Evolutionary conservation across 2,329 filamentous ascomycete genomes (phyloP), one percentile per base, ranked within the genome.

Genomic region (Cladophialophora yegresii): DNA sequence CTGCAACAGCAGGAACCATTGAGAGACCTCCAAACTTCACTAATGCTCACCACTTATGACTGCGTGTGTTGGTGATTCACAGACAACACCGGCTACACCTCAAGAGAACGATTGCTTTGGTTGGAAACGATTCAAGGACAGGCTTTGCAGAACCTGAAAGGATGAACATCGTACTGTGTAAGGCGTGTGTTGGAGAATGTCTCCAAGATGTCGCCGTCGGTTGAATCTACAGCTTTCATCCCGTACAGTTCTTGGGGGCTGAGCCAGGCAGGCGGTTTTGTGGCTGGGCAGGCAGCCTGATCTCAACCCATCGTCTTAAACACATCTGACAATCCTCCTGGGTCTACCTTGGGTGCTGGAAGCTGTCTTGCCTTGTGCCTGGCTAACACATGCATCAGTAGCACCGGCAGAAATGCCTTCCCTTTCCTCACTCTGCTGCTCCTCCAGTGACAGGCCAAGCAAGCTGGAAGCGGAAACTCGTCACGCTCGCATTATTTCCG

Each of bases 401-500:
- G 28, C n/a, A 12, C 8, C 26, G 8, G n/a, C 10, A 20, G 1
- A 8, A n/a, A 64, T 64, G 62, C 43, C 23, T 28, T 26, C 58
- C 30, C 13, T 61, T 32, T 28, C 63, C 13, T 65, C 53, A 20
- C 45, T 65, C 8, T 67, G 62, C 57, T 65, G 65, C 36, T 26
- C 50, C 20, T 63, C 62, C 10, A 53, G 60, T n/a, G 56, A 62
- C 56, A 43, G 56, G 7, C 28, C 58, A 54, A 58, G 58, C 56
- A 62, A 65, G 33, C 57, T 47, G 13, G 63, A 68, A 10, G 62
- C 59, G 13, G 62, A 68, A 43, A 47, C 63, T 49, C 62, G 64
- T 9, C 66, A 65, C 55, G 59, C 66, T 28, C 68, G 68, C 53
- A 60, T 69, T 22, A 57, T 65, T 33, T 53, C 66, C 32, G 58